Conservation (phyloP, 805 yeast species). For the Jamesozyma piceae region DNA sequence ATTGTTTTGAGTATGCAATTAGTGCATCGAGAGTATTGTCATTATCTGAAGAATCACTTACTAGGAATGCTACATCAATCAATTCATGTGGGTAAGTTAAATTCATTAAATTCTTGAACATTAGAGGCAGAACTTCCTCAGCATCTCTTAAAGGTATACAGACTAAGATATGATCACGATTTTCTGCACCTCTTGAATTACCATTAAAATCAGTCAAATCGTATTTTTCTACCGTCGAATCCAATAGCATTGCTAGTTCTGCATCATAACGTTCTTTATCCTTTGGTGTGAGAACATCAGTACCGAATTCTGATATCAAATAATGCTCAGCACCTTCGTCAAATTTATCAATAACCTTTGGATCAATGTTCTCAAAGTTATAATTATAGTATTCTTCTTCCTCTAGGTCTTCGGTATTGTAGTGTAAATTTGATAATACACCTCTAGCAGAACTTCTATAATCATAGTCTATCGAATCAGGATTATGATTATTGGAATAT, state of each 20-base stretch:
- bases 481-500: background rate
- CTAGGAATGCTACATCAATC: conserved; percentile 72
- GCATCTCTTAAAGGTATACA: conserved; percentile 77
- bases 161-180: conserved; percentile 57
- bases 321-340: conserved; percentile 34
- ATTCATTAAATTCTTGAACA: conserved; percentile 79
- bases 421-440: background rate
- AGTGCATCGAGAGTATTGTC: conserved; percentile 60
- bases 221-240: conserved; percentile 46
- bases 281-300: conserved; percentile 24
- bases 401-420: conserved; percentile 14
- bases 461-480: background rate
- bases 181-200: conserved; percentile 36
- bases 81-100: conserved; percentile 73
- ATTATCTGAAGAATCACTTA: conserved; percentile 63
- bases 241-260: conserved; percentile 34
- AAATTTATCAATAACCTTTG: conserved; percentile 26
- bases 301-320: conserved; percentile 30
- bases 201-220: conserved; percentile 56
- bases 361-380: conserved; percentile 31
- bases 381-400: conserved; percentile 29
- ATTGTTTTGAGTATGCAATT: conserved; percentile 52
- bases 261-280: conserved; percentile 22
- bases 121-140: conserved; percentile 63
- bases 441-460: background rate